phyloP scores from a whole-genome alignment of 306 rosid species.

The Boehmeria nivea region DNA sequence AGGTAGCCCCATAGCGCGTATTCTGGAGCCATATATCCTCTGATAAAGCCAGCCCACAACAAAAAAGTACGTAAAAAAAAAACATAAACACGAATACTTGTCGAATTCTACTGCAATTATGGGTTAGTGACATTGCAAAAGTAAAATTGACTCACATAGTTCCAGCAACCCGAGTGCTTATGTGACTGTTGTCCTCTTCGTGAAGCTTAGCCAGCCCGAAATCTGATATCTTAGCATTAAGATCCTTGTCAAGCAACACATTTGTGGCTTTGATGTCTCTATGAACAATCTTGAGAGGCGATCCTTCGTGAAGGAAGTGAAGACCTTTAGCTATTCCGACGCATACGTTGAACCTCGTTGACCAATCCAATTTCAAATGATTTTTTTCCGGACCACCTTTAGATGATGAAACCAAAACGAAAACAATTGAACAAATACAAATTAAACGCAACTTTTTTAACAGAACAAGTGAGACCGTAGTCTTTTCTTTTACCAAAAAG shows the following conservation, averaged over 20 bases:
- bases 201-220: conserved; percentile 57
- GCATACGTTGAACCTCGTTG: conserved; percentile 52
- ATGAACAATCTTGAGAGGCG: conserved; percentile 54
- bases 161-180: conserved; percentile 49
- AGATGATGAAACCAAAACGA: too few species aligned
- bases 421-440: too few species aligned
- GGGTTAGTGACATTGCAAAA: too few species aligned
- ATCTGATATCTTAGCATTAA: conserved; percentile 49
- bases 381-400: neutral
- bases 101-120: neutral
- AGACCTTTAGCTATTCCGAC: conserved; percentile 66
- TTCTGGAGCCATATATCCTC: conserved; percentile 17
- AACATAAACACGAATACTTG: neutral
- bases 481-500: conserved; percentile 35
- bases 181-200: conserved; percentile 42
- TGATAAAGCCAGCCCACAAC: neutral
- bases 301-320: conserved; percentile 57
- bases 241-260: conserved; percentile 43
- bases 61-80: neutral
- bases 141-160: conserved; percentile 39
- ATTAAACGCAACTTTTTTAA: too few species aligned
- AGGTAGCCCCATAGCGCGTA: conserved; percentile 12
- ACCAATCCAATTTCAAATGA: conserved; percentile 39
- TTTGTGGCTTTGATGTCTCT: conserved; percentile 67
- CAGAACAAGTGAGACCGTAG: too few species aligned